Evolutionary conservation across 1,139 yeast species (phyloP), one percentile per base, ranked within the genome.

Genomic region (Yamadazyma atlantica): DNA sequence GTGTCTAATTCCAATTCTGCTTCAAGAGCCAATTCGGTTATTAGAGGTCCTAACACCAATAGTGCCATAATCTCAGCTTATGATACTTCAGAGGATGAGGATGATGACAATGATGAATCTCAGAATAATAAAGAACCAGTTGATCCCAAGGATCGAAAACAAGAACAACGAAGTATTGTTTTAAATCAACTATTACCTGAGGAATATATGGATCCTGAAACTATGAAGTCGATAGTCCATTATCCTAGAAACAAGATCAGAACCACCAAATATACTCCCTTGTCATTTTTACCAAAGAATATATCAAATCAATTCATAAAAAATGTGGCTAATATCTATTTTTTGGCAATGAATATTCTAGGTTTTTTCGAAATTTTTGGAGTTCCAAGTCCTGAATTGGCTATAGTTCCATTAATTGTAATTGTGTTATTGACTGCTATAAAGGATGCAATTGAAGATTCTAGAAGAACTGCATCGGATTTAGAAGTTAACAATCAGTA

Each of bases 131-230:
- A 50, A 5, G 58, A 51, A 17, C 57, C 54, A 4, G 57, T 49
- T 19, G 80, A 75, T 41, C 66, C 67, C 2, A 62, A 55, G 29
- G 78, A 73, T 48, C 57, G 66, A 30, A 67, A 71, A 16, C 52
- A 54, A 17, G 68, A 73, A 40, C 65, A 62, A 36, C 69, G 95
- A 51, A 59, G 76, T 4, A 65, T 86, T 22, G 88, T 77, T 44
- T 76, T 83, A 69, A 89, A 89, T 60, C 60, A 77, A 57, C 75
- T 78, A 2, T 65, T 90, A 36, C 96, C 96, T 0, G 67, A 66
- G 3, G 78, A 81, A 21, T 64, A 71, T 56, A 42, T 80, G 14
- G 85, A 85, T 48, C 68, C 68, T 0, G 63, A 63, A 39, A 54
- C 69, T 1, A 65, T 68, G 11, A 49, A 55, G 21, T 60, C 73